These are phyloP conservation scores for Spiromastix sp. DNA, from an alignment of 2,329 filamentous ascomycete species.

Conservation along the genomic window DNA sequence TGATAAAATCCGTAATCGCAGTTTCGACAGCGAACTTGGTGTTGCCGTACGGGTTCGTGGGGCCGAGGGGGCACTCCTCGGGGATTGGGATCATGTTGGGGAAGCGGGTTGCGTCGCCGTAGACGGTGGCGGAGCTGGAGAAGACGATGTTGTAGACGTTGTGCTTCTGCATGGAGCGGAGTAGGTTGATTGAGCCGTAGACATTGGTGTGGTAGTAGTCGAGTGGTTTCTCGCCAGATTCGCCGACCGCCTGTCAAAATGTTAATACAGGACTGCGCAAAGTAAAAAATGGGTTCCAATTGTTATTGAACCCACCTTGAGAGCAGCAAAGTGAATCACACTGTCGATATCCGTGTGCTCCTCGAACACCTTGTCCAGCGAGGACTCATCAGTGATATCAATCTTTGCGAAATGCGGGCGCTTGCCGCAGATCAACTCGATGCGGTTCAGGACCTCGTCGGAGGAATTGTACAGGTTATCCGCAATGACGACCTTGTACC, in stretches of 20 bases:
- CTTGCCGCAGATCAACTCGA: constrained; percentile 86
- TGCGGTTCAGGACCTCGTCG: constrained; percentile 80
- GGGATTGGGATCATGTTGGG: constrained; percentile 98
- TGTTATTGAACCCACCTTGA: constrained; percentile 59
- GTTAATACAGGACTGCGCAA: too few relatives aligned
- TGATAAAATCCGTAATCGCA: constrained; percentile 84
- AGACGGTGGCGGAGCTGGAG: constrained; percentile 94
- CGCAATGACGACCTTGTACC: constrained; percentile 91
- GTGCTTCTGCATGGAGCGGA: constrained; percentile 78
- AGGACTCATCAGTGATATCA: constrained; percentile 79
- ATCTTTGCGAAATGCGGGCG: constrained; percentile 73
- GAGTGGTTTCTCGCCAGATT: constrained; percentile 85
- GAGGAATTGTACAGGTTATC: constrained; percentile 98
- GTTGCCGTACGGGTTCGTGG: constrained; percentile 95
- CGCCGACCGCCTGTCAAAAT: constrained; percentile 70
- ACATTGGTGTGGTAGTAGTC: constrained; percentile 99
- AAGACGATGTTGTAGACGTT: constrained; percentile 97
- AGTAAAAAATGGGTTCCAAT: too few relatives aligned
- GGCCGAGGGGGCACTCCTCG: constrained; percentile 88
- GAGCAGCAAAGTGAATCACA: constrained; percentile 95
- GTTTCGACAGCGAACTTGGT: constrained; percentile 89
- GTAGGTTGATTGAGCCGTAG: constrained; percentile 76
- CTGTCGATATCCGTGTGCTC: constrained; percentile 91
- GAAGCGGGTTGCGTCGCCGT: constrained; percentile 93
- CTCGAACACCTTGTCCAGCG: constrained; percentile 75